Base-by-base conservation (phyloP, 2,329 filamentous ascomycete genomes). In the Lachnellula cervina region DNA sequence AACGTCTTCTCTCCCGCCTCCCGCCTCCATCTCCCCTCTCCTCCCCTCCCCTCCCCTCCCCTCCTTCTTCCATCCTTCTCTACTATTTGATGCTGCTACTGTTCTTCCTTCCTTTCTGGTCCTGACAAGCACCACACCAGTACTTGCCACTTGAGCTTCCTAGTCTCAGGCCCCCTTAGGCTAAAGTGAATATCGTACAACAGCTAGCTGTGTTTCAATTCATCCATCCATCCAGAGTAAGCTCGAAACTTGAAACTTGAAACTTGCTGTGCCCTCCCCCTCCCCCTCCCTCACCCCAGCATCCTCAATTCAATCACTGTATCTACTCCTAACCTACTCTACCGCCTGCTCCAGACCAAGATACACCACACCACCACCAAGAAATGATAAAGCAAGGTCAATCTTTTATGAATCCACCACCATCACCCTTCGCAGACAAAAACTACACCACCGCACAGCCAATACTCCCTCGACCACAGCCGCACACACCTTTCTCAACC, bases 191-290 rank as follows among this genome's bases (percentile, higher is more conserved):
- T 34, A 17, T 49, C 32, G 34, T 47, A 48, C 50, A 55, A 56
- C 28, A 32, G 9, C 25, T 28, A 28, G 25, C 19, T 49, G 25
- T 42, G 46, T 52, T 51, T 52, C 56, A 50, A 56, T 58, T 56
- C 53, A 55, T 49, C 52, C 58, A 59, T 47, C 55, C 53, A 55
- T 51, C 54, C 58, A 59, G 43, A 62, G 56, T 62, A 57, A 60
- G 56, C 60, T 28, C 51, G 55, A 50, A 42, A 53, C 55, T 47
- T 42, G 52, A 57, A 60, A 55, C 60, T 37, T 51, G 55, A 50
- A 46, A 53, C 55, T 47, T 42, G 50, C 60, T 59, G 49, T 53
- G 51, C 57, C 42, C 21, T 37, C 51, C 42, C 45, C 52, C 55
- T 59, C 60, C 58, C 57, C 42, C 21, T 37, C 51, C 42, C 45